A percentile compares a stretch with the other conserved stretches of the same genome.
Conservation (phyloP, 768 basidiomycete genomes). For the Boletus vermiculosoides region DNA sequence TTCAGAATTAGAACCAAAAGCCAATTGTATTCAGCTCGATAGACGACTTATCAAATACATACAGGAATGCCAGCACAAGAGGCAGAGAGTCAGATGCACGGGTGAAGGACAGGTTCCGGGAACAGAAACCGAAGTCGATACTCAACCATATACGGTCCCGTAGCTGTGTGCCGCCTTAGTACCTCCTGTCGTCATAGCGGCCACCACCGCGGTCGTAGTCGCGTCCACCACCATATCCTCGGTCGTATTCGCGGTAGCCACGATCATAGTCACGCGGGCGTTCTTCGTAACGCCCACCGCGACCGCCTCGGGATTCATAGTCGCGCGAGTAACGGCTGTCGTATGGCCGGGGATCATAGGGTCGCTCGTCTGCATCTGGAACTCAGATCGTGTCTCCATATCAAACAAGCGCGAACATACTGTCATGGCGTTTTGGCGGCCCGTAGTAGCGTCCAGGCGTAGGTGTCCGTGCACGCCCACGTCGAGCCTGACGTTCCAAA, state of each 20-base stretch:
- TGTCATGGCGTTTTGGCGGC: conserved; percentile 76
- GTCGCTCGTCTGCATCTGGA: conserved; percentile 62
- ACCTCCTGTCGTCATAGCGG: conserved; percentile 45
- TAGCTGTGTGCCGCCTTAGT: conserved; percentile 26
- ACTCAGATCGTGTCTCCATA: neutral
- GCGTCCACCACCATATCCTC: conserved; percentile 33
- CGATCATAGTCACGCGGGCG: conserved; percentile 33
- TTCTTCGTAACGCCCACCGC: conserved; percentile 44
- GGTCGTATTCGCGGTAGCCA: conserved; percentile 42
- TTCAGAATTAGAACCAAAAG: neutral
- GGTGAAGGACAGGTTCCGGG: neutral
- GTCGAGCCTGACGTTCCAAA: conserved; percentile 60
- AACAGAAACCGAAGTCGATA: conserved; percentile 1
- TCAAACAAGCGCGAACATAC: conserved; percentile 38
- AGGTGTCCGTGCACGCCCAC: conserved; percentile 85
- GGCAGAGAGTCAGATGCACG: neutral
- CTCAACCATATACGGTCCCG: neutral
- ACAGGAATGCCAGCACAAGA: conserved; percentile 12
- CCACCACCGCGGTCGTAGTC: conserved; percentile 40
- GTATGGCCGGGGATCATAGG: conserved; percentile 90
- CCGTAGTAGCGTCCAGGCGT: conserved; percentile 96
- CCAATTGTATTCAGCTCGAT: conserved; percentile 21
- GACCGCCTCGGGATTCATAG: conserved; percentile 51
- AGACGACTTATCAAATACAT: conserved; percentile 24
- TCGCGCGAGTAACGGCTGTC: conserved; percentile 82